Conservation (phyloP, 768 basidiomycete genomes). For the Phaffia australis region DNA sequence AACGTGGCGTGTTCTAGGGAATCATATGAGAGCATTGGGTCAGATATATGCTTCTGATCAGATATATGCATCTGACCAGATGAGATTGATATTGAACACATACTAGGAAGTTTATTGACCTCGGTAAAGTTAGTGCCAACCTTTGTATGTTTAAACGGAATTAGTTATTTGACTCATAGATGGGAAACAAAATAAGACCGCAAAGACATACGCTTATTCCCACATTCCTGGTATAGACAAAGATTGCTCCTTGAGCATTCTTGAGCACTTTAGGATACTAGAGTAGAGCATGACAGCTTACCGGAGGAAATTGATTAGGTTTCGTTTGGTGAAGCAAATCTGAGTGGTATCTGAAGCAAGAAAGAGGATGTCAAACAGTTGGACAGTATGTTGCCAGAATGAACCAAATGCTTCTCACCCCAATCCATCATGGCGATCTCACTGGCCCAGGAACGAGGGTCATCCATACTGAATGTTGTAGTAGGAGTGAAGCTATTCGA, state of each 20-base stretch:
- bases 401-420: neutral
- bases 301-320: conserved; percentile 4
- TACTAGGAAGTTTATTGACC: conserved; percentile 11
- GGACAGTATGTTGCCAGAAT: neutral
- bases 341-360: neutral
- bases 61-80: neutral
- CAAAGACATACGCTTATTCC: too few species aligned
- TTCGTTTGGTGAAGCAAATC: conserved; percentile 15
- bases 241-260: too few species aligned
- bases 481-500: conserved; percentile 11
- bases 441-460: conserved; percentile 19
- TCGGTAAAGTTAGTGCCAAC: conserved; percentile 21
- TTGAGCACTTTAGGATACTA: too few species aligned
- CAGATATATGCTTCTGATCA: neutral
- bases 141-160: neutral
- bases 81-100: neutral
- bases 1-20: conserved; percentile 11
- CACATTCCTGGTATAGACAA: too few species aligned
- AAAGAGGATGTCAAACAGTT: neutral
- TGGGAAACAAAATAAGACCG: neutral
- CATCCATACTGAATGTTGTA: neutral
- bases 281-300: too few species aligned
- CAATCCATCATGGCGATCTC: conserved; percentile 18
- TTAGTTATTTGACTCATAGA: neutral
- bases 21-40: neutral